phyloP scores from a whole-genome alignment of 2,329 filamentous ascomycete species.

The Aspergillus sp. region DNA sequence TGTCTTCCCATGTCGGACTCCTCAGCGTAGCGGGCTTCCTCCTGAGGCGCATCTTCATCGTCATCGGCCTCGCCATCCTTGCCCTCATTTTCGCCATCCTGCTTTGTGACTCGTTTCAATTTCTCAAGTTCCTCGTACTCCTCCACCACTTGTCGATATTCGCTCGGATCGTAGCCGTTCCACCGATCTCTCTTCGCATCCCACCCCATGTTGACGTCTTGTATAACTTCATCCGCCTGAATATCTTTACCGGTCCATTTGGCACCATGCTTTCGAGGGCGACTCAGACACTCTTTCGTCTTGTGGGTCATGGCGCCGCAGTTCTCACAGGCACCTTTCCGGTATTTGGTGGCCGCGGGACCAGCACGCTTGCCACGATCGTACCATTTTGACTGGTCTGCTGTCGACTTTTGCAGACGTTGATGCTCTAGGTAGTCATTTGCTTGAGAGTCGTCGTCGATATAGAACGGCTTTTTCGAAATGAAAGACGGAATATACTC shows the following conservation, averaged over 20 bases:
- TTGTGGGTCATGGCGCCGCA: constrained; percentile 97
- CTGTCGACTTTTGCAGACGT: constrained; percentile 71
- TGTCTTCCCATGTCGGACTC: constrained; percentile 96
- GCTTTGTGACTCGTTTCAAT: constrained; percentile 60
- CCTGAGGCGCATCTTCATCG: constrained; percentile 47
- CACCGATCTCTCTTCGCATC: constrained; percentile 96
- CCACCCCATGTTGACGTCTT: constrained; percentile 87
- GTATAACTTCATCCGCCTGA: constrained; percentile 83
- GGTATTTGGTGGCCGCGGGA: constrained; percentile 90
- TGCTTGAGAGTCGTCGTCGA: constrained; percentile 71
- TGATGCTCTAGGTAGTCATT: constrained; percentile 97
- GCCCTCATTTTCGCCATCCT: constrained; percentile 48
- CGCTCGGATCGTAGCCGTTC: constrained; percentile 93
- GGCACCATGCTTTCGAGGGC: constrained; percentile 85
- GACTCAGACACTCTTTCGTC: constrained; percentile 85
- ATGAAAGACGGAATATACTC: constrained; percentile 98
- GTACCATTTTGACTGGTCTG: constrained; percentile 82
- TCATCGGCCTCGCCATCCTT: constrained; percentile 57
- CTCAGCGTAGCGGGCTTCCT: constrained; percentile 74
- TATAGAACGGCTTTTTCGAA: constrained; percentile 95
- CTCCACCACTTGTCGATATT: constrained; percentile 84
- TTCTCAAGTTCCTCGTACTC: constrained; percentile 86
- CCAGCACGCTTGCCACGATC: constrained; percentile 82
- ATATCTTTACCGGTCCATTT: constrained; percentile 93
- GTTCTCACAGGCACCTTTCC: constrained; percentile 98